phyloP scores from a whole-genome alignment of 1,284 basidiomycete species.

The Ganoderma multipileum region DNA sequence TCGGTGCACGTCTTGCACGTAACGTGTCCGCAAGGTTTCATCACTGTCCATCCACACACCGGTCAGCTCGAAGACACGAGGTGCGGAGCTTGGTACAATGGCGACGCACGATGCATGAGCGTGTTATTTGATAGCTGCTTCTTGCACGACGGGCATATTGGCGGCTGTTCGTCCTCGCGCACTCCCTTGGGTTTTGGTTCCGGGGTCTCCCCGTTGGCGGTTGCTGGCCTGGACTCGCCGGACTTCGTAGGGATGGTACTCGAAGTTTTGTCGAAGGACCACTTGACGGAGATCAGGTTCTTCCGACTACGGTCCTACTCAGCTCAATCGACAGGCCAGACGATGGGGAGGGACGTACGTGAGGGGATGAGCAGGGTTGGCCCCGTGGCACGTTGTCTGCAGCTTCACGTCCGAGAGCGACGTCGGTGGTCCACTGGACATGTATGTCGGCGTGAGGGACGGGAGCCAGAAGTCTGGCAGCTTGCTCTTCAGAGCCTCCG shows the following conservation, averaged over 20 bases:
- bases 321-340: not conserved
- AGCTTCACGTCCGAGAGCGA: constrained; percentile 82
- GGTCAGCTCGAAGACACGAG: not conserved
- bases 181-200: constrained; percentile 41
- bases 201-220: constrained; percentile 35
- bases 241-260: constrained; percentile 45
- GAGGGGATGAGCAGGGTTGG: constrained; percentile 74
- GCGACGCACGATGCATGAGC: constrained; percentile 68
- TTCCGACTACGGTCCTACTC: constrained; percentile 61
- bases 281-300: constrained; percentile 77
- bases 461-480: constrained; percentile 96
- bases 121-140: constrained; percentile 83
- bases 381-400: constrained; percentile 86
- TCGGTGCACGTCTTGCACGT: constrained; percentile 88
- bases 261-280: constrained; percentile 58
- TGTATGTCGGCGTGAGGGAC: constrained; percentile 83
- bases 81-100: not conserved
- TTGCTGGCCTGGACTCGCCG: constrained; percentile 49
- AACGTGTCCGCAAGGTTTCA: constrained; percentile 85
- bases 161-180: constrained; percentile 55
- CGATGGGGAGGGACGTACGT: constrained; percentile 56
- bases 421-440: constrained; percentile 64
- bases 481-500: constrained; percentile 83
- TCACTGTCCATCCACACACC: constrained; percentile 51
- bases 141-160: constrained; percentile 91